phyloP scores from a whole-genome alignment of 192 early-diverging fungal species.

The Physocladia obscura region DNA sequence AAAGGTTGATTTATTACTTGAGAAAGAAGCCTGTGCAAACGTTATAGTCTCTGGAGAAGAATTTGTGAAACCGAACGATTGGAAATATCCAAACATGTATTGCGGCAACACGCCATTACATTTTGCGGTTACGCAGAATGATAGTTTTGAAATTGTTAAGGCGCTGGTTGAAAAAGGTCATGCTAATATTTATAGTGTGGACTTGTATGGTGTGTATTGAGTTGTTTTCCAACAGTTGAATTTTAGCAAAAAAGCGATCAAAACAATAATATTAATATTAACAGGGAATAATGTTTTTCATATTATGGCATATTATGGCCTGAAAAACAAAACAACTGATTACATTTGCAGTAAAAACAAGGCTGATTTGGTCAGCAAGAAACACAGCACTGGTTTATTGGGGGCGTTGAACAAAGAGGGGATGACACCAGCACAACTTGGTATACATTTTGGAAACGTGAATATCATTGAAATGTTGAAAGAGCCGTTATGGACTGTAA shows the following conservation, averaged over 20 bases:
- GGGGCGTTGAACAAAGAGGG: neutral
- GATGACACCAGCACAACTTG: slow-evolving; percentile 2
- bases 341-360: neutral
- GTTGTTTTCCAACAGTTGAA: too few relatives aligned
- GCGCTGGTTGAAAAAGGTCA: slow-evolving; percentile 1
- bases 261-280: too few relatives aligned
- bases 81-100: slow-evolving; percentile 18
- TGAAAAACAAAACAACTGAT: neutral
- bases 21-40: neutral
- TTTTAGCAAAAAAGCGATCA: neutral
- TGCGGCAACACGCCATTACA: slow-evolving; percentile 13
- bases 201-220: neutral
- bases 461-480: slow-evolving; percentile 4
- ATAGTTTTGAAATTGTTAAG: neutral
- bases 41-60: neutral
- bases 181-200: slow-evolving; percentile 2
- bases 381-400: neutral
- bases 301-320: slow-evolving; percentile 18
- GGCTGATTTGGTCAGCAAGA: neutral
- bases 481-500: slow-evolving; percentile 11
- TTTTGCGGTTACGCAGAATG: neutral
- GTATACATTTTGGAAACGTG: neutral
- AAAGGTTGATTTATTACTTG: neutral
- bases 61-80: neutral
- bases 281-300: slow-evolving; percentile 21